Conservation (phyloP, 2,329 filamentous ascomycete species). For the Cladosporium sp. region DNA sequence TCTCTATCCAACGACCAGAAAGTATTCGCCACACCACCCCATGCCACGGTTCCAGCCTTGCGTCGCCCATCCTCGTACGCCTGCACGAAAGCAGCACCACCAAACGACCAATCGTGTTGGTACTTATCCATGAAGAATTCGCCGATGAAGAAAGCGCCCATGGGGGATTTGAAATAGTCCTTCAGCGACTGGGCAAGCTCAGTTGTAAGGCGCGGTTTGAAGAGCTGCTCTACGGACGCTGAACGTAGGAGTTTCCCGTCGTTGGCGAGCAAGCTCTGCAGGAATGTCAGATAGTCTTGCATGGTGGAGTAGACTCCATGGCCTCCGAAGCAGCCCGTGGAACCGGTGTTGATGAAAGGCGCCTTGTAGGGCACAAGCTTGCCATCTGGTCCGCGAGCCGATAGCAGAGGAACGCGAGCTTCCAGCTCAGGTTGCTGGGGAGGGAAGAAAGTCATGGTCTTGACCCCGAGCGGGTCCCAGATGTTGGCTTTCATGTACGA, state of each 20-base stretch:
- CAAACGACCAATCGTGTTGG: constrained; percentile 37
- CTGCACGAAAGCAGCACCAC: constrained; percentile 40
- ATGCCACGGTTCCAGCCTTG: constrained; percentile 38
- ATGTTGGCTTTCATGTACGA: constrained; percentile 44
- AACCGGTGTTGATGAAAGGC: constrained; percentile 20
- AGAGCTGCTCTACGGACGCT: constrained; percentile 42
- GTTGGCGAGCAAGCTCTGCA: constrained; percentile 45
- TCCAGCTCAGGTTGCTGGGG: constrained; percentile 17
- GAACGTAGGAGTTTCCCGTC: constrained; percentile 46
- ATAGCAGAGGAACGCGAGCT: constrained; percentile 20
- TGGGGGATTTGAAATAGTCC: constrained; percentile 26
- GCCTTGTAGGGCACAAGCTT: constrained; percentile 17
- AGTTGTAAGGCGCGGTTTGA: constrained; percentile 42
- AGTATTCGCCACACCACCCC: constrained; percentile 45
- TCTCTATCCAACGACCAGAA: constrained; percentile 41
- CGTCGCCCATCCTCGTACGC: constrained; percentile 33
- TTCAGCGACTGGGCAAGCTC: constrained; percentile 24
- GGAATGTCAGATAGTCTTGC: constrained; percentile 41
- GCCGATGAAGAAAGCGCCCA: constrained; percentile 31
- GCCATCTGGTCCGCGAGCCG: constrained; percentile 19
- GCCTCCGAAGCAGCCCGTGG: constrained; percentile 32
- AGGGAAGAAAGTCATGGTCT: constrained; percentile 29
- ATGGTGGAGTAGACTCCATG: constrained; percentile 31
- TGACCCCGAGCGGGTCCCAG: constrained; percentile 42
- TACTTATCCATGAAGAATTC: constrained; percentile 26